Evolutionary conservation across 164 flowering plant species (phyloP).

Genomic region (Protea cynaroides): DNA sequence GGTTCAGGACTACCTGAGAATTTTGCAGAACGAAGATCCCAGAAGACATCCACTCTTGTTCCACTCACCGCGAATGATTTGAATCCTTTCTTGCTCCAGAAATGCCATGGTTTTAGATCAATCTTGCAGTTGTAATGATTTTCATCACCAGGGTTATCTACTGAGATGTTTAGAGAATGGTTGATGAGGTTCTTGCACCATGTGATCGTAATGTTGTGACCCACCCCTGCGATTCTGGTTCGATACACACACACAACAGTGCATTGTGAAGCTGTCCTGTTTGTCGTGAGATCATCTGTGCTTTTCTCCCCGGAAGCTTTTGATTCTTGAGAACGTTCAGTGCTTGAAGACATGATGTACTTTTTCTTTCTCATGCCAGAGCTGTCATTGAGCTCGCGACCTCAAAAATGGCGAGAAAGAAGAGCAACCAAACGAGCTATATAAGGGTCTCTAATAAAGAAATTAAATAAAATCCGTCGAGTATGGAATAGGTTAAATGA

Average conservation of each 20-base stretch:
- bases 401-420: no score
- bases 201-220: constrained; percentile 26
- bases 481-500: no score
- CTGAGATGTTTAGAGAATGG: constrained; percentile 35
- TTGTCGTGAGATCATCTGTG: constrained; percentile 10
- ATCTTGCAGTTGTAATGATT: constrained; percentile 52
- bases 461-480: no score
- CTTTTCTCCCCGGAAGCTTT: constrained; percentile 14
- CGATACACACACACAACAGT: constrained; percentile 33
- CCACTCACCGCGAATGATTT: constrained; percentile 67
- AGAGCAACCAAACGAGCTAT: no score
- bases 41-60: constrained; percentile 46
- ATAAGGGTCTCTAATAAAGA: no score
- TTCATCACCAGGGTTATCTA: constrained; percentile 31
- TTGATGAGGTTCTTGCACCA: constrained; percentile 46
- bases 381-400: no score
- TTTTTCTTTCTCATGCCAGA: no score
- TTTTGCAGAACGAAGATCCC: constrained; percentile 84
- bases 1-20: constrained; percentile 73
- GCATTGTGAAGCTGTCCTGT: constrained; percentile 23
- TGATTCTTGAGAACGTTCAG: not conserved
- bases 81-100: constrained; percentile 87
- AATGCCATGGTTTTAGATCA: constrained; percentile 92
- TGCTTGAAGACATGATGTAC: not conserved
- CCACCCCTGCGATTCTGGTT: constrained; percentile 27